Evolutionary conservation across 306 rosid species (phyloP).

Genomic region (Crataegus laevigata): DNA sequence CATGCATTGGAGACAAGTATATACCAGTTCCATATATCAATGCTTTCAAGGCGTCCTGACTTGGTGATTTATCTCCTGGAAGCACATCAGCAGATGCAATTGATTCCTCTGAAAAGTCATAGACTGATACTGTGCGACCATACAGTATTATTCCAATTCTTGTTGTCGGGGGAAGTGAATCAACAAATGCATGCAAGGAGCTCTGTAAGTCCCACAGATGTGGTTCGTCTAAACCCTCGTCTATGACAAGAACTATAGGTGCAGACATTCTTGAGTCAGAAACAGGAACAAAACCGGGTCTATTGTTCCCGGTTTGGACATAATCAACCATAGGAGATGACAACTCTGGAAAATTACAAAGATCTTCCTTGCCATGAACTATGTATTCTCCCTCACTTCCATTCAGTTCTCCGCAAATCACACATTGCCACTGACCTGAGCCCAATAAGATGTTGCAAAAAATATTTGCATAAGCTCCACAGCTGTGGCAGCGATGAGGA

Average conservation of each 20-base stretch:
- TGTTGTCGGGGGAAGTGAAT: slow-evolving; percentile 78
- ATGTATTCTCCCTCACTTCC: slow-evolving; percentile 83
- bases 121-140: slow-evolving; percentile 88
- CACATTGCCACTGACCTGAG: slow-evolving; percentile 99
- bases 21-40: slow-evolving; percentile 88
- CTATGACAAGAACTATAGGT: slow-evolving; percentile 84
- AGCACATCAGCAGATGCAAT: slow-evolving; percentile 96
- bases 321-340: slow-evolving; percentile 82
- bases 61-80: slow-evolving; percentile 81
- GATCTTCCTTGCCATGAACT: slow-evolving; percentile 70
- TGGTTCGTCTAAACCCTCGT: slow-evolving; percentile 91
- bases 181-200: slow-evolving; percentile 92
- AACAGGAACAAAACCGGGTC: slow-evolving; percentile 94
- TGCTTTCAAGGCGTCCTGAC: slow-evolving; percentile 62
- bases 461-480: slow-evolving; percentile 89
- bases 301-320: slow-evolving; percentile 78
- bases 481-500: slow-evolving; percentile 89
- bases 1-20: slow-evolving; percentile 93
- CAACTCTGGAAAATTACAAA: slow-evolving; percentile 72
- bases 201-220: slow-evolving; percentile 85
- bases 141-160: slow-evolving; percentile 79
- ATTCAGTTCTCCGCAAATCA: slow-evolving; percentile 73
- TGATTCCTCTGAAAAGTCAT: slow-evolving; percentile 81
- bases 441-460: slow-evolving; percentile 79
- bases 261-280: slow-evolving; percentile 89